These are phyloP conservation scores for Maudiozyma bulderi DNA, from an alignment of 805 yeast species.

Conservation along the genomic window DNA sequence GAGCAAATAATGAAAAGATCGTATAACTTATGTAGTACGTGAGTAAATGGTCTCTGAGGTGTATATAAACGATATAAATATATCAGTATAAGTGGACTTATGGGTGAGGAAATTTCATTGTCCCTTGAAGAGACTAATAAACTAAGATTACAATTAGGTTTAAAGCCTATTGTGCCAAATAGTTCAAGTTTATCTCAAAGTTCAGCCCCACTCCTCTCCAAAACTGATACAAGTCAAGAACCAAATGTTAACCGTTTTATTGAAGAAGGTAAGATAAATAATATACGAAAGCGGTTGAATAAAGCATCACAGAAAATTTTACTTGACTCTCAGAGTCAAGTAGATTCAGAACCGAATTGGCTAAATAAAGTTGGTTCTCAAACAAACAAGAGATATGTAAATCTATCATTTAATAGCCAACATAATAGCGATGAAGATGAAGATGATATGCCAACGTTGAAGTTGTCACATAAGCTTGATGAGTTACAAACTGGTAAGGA, in stretches of 20 bases:
- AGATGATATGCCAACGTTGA: constrained; percentile 27
- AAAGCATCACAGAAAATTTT: constrained; percentile 1
- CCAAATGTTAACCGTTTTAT: constrained; percentile 4
- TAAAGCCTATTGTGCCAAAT: constrained; percentile 29
- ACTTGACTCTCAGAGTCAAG: neutral
- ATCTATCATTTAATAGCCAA: constrained; percentile 7
- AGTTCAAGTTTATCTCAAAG: constrained; percentile 1
- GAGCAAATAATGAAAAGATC: too few species aligned
- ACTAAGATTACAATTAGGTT: constrained; percentile 32
- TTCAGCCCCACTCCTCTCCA: neutral
- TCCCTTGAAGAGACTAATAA: constrained; percentile 38
- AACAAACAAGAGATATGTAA: constrained; percentile 1
- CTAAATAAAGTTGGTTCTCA: constrained; percentile 15
- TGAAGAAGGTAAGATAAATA: constrained; percentile 6
- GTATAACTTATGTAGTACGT: too few species aligned
- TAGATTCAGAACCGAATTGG: constrained; percentile 15
- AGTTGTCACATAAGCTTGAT: constrained; percentile 42
- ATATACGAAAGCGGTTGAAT: constrained; percentile 17
- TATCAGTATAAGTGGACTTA: neutral
- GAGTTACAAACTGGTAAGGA: constrained; percentile 33
- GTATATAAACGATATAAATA: neutral
- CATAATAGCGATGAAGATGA: constrained; percentile 17
- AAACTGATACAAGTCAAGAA: neutral
- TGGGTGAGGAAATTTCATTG: constrained; percentile 19
- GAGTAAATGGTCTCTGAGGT: neutral